Percentiles rank a stretch among this genome's conserved stretches.
phyloP scores from a whole-genome alignment of 192 early-diverging fungal genomes.

The Gigaspora rosea region DNA sequence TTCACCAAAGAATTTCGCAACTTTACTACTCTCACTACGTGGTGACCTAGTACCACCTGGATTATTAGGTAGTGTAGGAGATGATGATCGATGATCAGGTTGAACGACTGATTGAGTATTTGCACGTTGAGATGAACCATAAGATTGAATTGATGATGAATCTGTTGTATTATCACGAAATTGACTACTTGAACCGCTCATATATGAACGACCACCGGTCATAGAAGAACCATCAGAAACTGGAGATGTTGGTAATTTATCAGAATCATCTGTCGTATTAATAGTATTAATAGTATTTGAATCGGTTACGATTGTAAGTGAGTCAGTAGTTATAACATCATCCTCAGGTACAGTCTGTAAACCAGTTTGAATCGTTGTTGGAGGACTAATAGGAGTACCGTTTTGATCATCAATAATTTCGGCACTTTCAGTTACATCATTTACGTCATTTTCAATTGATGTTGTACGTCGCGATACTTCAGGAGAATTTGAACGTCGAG shows the following conservation, averaged over 20 bases:
- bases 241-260: neutral
- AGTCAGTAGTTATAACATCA: conserved; percentile 11
- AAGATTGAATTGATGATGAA: conserved; percentile 27
- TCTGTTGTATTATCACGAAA: neutral
- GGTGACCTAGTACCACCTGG: conserved; percentile 14
- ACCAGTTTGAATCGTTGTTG: neutral
- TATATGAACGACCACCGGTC: neutral
- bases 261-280: neutral
- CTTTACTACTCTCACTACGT: conserved; percentile 41
- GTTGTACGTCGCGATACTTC: conserved; percentile 24
- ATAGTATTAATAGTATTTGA: neutral
- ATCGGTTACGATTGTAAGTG: neutral
- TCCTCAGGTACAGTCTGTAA: conserved; percentile 31
- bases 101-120: conserved; percentile 40
- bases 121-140: conserved; percentile 16
- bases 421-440: neutral
- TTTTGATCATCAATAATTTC: neutral
- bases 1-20: conserved; percentile 63
- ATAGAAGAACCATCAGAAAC: neutral
- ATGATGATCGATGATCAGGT: conserved; percentile 37
- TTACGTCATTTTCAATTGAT: neutral
- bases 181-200: neutral
- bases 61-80: conserved; percentile 12
- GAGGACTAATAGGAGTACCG: neutral
- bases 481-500: conserved; percentile 13